These are phyloP conservation scores for Podospora anserina DNA, from an alignment of 495 filamentous ascomycete species.

Conservation along the genomic window DNA sequence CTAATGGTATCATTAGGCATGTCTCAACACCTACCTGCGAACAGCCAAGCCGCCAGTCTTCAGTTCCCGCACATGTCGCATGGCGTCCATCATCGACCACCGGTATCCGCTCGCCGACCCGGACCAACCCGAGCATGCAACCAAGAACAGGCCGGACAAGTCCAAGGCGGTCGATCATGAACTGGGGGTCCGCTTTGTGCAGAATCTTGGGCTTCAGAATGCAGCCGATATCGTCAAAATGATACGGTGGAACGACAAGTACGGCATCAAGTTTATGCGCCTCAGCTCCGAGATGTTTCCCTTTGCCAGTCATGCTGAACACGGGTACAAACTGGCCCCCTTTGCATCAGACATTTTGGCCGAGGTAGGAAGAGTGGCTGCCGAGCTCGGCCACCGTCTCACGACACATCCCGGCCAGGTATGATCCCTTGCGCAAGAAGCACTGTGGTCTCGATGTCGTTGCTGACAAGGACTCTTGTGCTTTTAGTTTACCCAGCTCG, in stretches of 20 bases:
- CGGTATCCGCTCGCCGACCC: slow-evolving; percentile 75
- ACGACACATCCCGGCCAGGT: slow-evolving; percentile 88
- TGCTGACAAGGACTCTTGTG: not conserved
- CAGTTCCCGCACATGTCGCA: slow-evolving; percentile 86
- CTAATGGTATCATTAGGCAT: slow-evolving; percentile 45
- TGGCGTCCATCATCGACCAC: slow-evolving; percentile 85
- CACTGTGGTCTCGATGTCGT: not conserved
- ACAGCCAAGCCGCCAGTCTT: slow-evolving; percentile 83
- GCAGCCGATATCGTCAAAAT: slow-evolving; percentile 79
- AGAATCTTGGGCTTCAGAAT: slow-evolving; percentile 76
- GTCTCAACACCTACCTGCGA: slow-evolving; percentile 89
- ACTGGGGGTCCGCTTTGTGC: slow-evolving; percentile 66
- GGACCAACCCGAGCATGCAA: slow-evolving; percentile 69
- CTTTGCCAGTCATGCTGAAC: slow-evolving; percentile 82
- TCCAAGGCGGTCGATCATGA: slow-evolving; percentile 57
- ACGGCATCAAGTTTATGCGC: slow-evolving; percentile 88
- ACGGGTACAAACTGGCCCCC: slow-evolving; percentile 82
- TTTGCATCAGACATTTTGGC: slow-evolving; percentile 79
- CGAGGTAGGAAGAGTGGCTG: slow-evolving; percentile 73
- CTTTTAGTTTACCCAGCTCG: slow-evolving; percentile 76
- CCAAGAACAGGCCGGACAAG: slow-evolving; percentile 79
- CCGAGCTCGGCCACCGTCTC: slow-evolving; percentile 77
- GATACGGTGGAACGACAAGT: slow-evolving; percentile 89
- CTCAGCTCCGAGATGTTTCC: slow-evolving; percentile 96
- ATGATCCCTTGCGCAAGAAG: slow-evolving; percentile 3